Percentiles rank a stretch among this genome's conserved stretches.
Evolutionary conservation across 441 rosid genomes (phyloP).

Genomic region (Rhodomyrtus psidioides): DNA sequence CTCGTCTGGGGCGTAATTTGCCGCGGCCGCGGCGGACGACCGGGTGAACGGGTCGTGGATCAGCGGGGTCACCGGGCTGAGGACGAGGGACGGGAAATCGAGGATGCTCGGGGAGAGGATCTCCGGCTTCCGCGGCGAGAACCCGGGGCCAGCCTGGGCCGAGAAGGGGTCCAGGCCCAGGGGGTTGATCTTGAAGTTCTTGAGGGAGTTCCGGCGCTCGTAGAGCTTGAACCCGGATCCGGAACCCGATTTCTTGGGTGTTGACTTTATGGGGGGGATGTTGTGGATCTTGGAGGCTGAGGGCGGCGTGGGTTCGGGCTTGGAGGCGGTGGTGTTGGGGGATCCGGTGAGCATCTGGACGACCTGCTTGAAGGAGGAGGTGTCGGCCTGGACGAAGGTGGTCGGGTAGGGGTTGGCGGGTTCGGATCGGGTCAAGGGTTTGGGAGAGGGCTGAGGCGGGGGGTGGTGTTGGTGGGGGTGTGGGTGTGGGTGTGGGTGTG

Average conservation of each 20-base stretch:
- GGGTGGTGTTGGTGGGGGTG: conserved; percentile 11
- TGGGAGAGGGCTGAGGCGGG: conserved; percentile 16
- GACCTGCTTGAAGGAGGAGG: conserved; percentile 11
- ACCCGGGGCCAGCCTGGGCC: not conserved
- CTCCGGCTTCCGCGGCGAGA: not conserved
- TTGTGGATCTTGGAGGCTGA: not conserved
- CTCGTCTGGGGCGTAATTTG: not conserved
- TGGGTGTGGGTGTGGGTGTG: conserved; percentile 14
- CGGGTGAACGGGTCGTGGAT: not conserved
- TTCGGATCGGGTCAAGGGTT: not conserved
- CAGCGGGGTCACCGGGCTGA: conserved; percentile 15
- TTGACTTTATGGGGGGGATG: conserved; percentile 5
- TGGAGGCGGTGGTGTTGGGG: not conserved
- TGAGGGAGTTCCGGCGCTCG: conserved; percentile 12
- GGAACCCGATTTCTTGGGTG: not conserved
- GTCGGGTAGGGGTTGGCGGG: not conserved
- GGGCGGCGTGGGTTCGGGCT: not conserved
- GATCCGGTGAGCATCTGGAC: conserved; percentile 17
- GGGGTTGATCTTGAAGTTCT: conserved; percentile 7
- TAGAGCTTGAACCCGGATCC: conserved; percentile 12
- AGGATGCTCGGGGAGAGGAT: conserved; percentile 13
- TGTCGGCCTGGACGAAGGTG: not conserved
- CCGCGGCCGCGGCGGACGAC: not conserved
- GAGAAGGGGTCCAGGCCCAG: not conserved
- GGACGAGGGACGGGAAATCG: conserved; percentile 10